Evolutionary conservation across 2,329 filamentous ascomycete species (phyloP).

Genomic region (Bretziella fagacearum): DNA sequence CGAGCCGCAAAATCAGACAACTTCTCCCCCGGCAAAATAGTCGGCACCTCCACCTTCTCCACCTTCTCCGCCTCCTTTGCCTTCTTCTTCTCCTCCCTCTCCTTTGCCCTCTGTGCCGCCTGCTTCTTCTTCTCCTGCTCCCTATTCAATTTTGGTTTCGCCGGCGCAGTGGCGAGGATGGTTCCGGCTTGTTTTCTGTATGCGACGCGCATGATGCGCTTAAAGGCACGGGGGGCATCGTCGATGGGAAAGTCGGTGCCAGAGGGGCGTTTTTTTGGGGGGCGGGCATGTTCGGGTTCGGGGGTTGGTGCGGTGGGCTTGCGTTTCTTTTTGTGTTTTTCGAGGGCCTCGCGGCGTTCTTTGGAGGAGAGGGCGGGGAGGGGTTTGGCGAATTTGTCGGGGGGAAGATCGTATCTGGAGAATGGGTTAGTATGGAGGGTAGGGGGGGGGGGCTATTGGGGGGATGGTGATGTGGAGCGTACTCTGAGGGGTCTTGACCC

Average conservation of each 20-base stretch:
- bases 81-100: slow-evolving; percentile 26
- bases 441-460: too few species aligned
- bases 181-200: slow-evolving; percentile 18
- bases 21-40: slow-evolving; percentile 68
- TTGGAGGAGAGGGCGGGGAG: slow-evolving; percentile 11
- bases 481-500: slow-evolving; percentile 38
- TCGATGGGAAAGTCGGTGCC: slow-evolving; percentile 35
- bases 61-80: slow-evolving; percentile 17
- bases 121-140: slow-evolving; percentile 10
- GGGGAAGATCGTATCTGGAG: slow-evolving; percentile 11
- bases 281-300: slow-evolving; percentile 23
- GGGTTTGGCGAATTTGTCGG: slow-evolving; percentile 5
- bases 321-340: slow-evolving; percentile 19
- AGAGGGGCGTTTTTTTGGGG: slow-evolving; percentile 19
- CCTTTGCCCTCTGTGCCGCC: slow-evolving; percentile 18
- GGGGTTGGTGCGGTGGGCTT: slow-evolving; percentile 20
- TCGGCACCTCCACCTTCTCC: slow-evolving; percentile 30
- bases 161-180: slow-evolving; percentile 8
- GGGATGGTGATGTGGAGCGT: slow-evolving; percentile 18
- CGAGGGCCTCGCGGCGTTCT: slow-evolving; percentile 13
- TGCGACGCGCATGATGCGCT: slow-evolving; percentile 63
- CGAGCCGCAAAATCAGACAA: slow-evolving; percentile 66
- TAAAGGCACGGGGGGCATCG: slow-evolving; percentile 80
- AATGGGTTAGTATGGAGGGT: neutral
- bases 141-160: slow-evolving; percentile 17